Conservation (phyloP, 1,284 basidiomycete genomes). For the Tilletia setariae region DNA sequence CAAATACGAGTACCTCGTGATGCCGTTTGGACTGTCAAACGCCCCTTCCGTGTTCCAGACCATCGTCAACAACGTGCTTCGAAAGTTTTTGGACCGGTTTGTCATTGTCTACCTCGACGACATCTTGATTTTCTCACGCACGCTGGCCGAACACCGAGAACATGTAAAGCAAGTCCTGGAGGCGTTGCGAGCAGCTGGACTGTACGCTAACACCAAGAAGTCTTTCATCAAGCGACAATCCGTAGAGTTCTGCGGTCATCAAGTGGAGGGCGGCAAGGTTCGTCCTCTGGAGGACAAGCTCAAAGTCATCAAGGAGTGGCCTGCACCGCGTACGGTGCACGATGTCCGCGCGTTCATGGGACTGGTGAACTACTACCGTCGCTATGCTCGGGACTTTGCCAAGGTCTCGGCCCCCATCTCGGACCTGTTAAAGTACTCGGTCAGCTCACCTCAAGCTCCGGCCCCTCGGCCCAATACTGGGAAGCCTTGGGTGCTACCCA, state of each 20-base stretch:
- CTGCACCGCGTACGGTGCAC: constrained; percentile 47
- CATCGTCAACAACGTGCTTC: constrained; percentile 1
- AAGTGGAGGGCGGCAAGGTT: neutral
- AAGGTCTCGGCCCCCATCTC: neutral
- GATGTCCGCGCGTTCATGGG: constrained; percentile 17
- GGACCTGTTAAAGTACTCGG: constrained; percentile 7
- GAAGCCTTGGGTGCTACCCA: neutral
- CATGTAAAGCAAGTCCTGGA: constrained; percentile 14
- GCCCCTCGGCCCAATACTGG: neutral
- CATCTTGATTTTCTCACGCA: constrained; percentile 16
- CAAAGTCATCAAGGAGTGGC: constrained; percentile 55
- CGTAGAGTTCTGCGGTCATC: constrained; percentile 19
- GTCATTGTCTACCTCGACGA: constrained; percentile 21
- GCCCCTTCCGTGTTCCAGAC: constrained; percentile 5
- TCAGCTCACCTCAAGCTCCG: neutral
- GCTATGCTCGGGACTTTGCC: neutral
- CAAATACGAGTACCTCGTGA: constrained; percentile 2
- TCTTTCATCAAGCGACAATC: constrained; percentile 2
- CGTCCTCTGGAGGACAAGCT: constrained; percentile 52
- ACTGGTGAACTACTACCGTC: constrained; percentile 9
- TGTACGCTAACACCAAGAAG: constrained; percentile 16
- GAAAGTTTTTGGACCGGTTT: neutral
- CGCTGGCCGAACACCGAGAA: constrained; percentile 3
- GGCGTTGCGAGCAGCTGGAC: neutral
- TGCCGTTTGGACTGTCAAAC: constrained; percentile 7